Base-by-base conservation (phyloP, 148 eudicot genomes). In the Rhododendron mucronatum region DNA sequence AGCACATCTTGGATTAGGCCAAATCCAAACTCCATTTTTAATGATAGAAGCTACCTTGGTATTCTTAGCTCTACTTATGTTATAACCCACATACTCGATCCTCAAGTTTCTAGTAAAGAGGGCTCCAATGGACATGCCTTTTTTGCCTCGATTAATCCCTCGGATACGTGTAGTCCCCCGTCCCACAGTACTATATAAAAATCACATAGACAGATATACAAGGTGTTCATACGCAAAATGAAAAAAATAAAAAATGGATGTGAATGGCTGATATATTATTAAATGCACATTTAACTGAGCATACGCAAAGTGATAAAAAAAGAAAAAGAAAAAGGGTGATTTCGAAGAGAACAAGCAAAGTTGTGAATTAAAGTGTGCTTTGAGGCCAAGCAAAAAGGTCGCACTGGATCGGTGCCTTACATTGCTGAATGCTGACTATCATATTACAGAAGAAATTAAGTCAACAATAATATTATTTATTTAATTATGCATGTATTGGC, bases 271-370 rank as follows among this genome's bases (percentile, higher is more conserved):
- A 18, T 55, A 16, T 55, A 55, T 30, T 30, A 30, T 55, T 3
- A 5, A 37, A 50, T 35, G 45, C 37, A 84, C 37, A 47, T 48
- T 23, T 69, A 50, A n/a, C 26, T 84, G 7, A 75, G 59, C 86
- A 75, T 75, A 55, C 81, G 86, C 71, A 84, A 84, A 84, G 86
- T 84, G 21, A 84, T 63, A 23, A 15, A 51, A 84, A 84, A 23
- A 30, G 61, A 44, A 37, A 15, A 35, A 84, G 75, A 23, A 57
- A 30, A 73, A 12, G 5, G 80, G 79, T 21, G 50, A 61, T 51
- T 84, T 18, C 48, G 78, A 55, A 75, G 81, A n/a, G 35, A 84
- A 63, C 81, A 84, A 74, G 21, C 33, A 75, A 75, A 53, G 86
- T 33, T 35, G 69, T 20, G 23, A 48, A 71, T 33, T 61, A 3